phyloP scores from a whole-genome alignment of 2,329 filamentous ascomycete species.

The Exserohilum rostratum region DNA sequence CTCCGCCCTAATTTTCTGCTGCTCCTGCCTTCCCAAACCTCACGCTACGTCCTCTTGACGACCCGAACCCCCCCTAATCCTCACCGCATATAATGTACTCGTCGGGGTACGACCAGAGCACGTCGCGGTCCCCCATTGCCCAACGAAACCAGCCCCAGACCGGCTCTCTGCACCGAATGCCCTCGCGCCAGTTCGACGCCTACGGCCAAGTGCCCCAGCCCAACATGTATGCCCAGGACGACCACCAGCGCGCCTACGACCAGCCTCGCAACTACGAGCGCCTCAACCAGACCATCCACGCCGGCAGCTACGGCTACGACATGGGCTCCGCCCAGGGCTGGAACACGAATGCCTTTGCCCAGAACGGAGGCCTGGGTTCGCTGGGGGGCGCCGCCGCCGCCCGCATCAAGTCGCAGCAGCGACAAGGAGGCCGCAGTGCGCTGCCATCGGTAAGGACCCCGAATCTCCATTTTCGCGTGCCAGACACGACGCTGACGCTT shows the following conservation, averaged over 20 bases:
- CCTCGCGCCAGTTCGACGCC: constrained; percentile 78
- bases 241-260: constrained; percentile 59
- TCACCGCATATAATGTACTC: constrained; percentile 44
- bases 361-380: constrained; percentile 68
- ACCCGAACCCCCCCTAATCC: constrained; percentile 8
- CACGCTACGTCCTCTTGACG: constrained; percentile 10
- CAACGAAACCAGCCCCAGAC: constrained; percentile 65
- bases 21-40: constrained; percentile 17
- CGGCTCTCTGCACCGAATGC: constrained; percentile 70
- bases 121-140: constrained; percentile 74
- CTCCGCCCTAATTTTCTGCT: constrained; percentile 35
- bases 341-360: constrained; percentile 76
- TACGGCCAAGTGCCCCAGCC: constrained; percentile 67
- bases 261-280: constrained; percentile 64
- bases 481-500: constrained; percentile 7
- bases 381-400: constrained; percentile 57
- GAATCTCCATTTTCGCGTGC: too few species aligned
- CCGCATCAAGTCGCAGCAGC: constrained; percentile 62
- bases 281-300: constrained; percentile 63
- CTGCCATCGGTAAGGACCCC: constrained; percentile 76
- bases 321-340: constrained; percentile 74
- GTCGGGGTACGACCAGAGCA: constrained; percentile 43
- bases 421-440: constrained; percentile 58
- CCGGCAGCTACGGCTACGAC: constrained; percentile 71
- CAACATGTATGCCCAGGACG: constrained; percentile 73